phyloP scores from a whole-genome alignment of 2,329 filamentous ascomycete genomes.

The Fusarium coffeatum region DNA sequence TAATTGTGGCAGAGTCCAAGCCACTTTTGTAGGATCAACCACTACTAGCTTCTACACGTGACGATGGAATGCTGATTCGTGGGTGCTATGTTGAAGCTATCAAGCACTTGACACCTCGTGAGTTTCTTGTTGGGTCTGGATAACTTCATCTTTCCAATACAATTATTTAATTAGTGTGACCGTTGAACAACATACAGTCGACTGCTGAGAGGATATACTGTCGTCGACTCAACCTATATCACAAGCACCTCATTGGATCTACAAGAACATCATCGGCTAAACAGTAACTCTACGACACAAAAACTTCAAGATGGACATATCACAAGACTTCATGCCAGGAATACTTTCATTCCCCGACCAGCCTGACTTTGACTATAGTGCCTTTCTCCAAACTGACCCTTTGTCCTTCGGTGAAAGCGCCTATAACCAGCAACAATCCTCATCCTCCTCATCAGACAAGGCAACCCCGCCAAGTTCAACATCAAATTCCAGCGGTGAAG shows the following conservation, averaged over 20 bases:
- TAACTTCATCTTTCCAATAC: neutral
- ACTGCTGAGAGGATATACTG: neutral
- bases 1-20: constrained; percentile 28
- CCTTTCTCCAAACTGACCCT: constrained; percentile 52
- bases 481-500: constrained; percentile 36
- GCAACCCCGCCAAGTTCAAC: constrained; percentile 49
- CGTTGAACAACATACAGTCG: neutral
- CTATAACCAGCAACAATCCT: constrained; percentile 26
- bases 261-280: neutral
- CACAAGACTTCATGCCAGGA: constrained; percentile 42
- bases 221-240: neutral
- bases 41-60: constrained; percentile 37
- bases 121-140: constrained; percentile 1
- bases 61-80: constrained; percentile 39
- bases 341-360: constrained; percentile 49
- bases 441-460: constrained; percentile 49
- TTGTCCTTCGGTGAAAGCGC: constrained; percentile 37
- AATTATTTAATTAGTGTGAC: neutral
- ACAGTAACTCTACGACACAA: neutral
- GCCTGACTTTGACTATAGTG: constrained; percentile 54
- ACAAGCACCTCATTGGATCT: constrained; percentile 6
- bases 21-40: constrained; percentile 25
- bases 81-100: constrained; percentile 4
- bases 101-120: constrained; percentile 9
- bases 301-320: constrained; percentile 47